Base-by-base conservation (phyloP, 169 alveolate species). In the Cyclospora cayetanensis region DNA sequence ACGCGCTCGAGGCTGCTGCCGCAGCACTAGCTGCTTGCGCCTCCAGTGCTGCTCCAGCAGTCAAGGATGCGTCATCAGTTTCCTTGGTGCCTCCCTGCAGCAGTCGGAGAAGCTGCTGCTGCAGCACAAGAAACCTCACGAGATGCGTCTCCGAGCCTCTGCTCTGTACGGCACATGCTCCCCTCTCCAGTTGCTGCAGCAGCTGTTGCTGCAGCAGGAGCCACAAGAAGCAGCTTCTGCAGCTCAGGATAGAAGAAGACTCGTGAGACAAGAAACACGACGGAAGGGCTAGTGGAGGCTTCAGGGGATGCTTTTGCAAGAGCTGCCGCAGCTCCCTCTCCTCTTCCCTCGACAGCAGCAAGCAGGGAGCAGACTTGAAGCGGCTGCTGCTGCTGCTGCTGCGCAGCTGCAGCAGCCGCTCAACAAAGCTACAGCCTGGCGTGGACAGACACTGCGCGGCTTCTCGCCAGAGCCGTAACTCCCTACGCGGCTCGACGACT, bases 161-260 rank as follows among this genome's bases (percentile, higher is more conserved):
- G 60, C 53, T 72, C 50, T 42, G 84, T 22, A n/a, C 84, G 41
- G 31, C 63, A 20, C 84, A 72, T 1, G 84, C 35, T 7, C 84
- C 84, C 63, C 41, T 53, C 84, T 39, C 63, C 84, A 72, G 84
- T 37, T 72, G 84, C 84, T 72, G 84, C 84, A 72, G 84, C 60
- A 39, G 65, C 63, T 72, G 84, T 60, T 72, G 84, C 60, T 72
- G 84, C 84, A 72, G 84, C 84, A 72, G 84, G 63, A 72, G 29
- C 84, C 84, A 72, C 63, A 72, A 72, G 84, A 72, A 72, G 84
- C 84, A 72, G 84, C 84, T 72, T 53, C 84, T 72, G 84, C 84
- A 72, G 84, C 84, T 72, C 9, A 72, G 84, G n/a, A n/a, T n/a
- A 18, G 84, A 53, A 72, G 84, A 53, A 20, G 84, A 72, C 2